These are phyloP conservation scores for Lecanosticta acicola DNA, from an alignment of 2,329 filamentous ascomycete genomes.

Conservation along the genomic window DNA sequence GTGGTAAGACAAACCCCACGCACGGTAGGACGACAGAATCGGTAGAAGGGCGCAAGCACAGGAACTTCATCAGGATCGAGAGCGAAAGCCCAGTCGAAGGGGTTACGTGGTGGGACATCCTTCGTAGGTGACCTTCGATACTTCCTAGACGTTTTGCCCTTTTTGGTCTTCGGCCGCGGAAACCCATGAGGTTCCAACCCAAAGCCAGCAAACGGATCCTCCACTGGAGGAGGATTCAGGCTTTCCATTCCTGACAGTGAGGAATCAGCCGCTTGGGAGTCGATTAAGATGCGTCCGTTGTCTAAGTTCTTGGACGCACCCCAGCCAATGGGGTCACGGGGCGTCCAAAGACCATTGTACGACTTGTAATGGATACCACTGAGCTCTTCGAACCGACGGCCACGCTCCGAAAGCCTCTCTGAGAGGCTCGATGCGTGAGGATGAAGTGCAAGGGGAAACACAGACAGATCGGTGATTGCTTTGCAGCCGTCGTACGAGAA, in stretches of 20 bases:
- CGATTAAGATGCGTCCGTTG: background rate
- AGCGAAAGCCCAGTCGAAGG: background rate
- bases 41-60: background rate
- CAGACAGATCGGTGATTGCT: conserved; percentile 19
- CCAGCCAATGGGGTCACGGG: background rate
- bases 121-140: too few relatives aligned
- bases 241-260: background rate
- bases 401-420: conserved; percentile 14
- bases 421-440: conserved; percentile 11
- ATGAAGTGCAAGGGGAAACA: conserved; percentile 19
- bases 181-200: too few relatives aligned
- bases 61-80: background rate
- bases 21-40: conserved; percentile 27
- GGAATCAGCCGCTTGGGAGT: background rate
- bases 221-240: background rate
- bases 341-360: conserved; percentile 8
- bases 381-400: conserved; percentile 17
- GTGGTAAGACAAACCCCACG: conserved; percentile 31
- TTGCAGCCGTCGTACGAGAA: conserved; percentile 17
- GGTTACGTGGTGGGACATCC: background rate
- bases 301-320: background rate
- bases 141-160: background rate
- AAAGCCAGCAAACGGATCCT: too few relatives aligned
- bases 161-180: background rate
- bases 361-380: conserved; percentile 25